A percentile compares a stretch with the other conserved stretches of the same genome.
phyloP scores from a whole-genome alignment of 257 asterid species.

The Paulownia fortunei region DNA sequence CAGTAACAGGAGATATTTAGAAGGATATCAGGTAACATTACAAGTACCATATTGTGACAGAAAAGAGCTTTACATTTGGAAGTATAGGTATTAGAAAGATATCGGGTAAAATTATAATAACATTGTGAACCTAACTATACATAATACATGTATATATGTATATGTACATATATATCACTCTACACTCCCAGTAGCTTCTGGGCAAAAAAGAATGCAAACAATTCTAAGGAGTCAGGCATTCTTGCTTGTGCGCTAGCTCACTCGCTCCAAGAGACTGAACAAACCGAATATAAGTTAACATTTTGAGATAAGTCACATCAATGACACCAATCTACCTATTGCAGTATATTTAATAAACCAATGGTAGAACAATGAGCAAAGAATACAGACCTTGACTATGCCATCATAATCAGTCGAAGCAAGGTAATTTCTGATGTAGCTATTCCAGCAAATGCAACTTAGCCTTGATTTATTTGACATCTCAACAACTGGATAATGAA shows the following conservation, averaged over 20 bases:
- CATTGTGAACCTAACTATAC: neutral
- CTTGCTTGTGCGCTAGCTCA: slow-evolving; percentile 1
- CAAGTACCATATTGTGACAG: neutral
- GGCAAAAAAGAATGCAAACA: neutral
- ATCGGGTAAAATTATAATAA: neutral
- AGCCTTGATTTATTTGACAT: slow-evolving; percentile 85
- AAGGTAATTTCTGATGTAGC: slow-evolving; percentile 89
- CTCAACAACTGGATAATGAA: slow-evolving; percentile 88
- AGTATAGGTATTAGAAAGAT: neutral
- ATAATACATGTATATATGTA: neutral
- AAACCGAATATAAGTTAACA: neutral
- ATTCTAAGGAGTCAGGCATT: neutral
- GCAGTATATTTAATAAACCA: neutral
- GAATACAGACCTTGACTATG: slow-evolving; percentile 54
- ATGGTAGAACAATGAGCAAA: slow-evolving; percentile 16
- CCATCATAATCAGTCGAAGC: slow-evolving; percentile 98
- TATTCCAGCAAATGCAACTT: slow-evolving; percentile 91
- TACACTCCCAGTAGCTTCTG: neutral
- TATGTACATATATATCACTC: neutral
- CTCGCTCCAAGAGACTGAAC: neutral
- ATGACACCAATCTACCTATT: neutral
- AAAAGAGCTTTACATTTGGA: neutral
- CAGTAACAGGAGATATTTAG: neutral
- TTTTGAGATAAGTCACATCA: neutral
- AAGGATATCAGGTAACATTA: slow-evolving; percentile 12